These are phyloP conservation scores for Flaveria ramosissima DNA, from an alignment of 129 eudicot genomes.

Conservation along the genomic window DNA sequence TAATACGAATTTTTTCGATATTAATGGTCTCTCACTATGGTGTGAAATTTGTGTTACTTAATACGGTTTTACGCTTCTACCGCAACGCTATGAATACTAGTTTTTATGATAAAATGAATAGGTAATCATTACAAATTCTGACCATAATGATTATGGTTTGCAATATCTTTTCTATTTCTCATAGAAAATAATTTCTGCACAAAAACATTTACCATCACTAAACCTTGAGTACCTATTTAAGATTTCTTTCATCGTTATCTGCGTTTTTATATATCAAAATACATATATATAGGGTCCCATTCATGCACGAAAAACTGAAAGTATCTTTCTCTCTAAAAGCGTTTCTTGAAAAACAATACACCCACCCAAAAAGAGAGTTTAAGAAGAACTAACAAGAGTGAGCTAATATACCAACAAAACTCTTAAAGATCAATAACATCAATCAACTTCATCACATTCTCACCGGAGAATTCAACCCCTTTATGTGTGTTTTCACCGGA, in stretches of 20 bases:
- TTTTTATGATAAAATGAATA: no score
- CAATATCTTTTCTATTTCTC: no score
- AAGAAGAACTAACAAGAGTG: conserved; percentile 8
- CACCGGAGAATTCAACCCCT: conserved; percentile 24
- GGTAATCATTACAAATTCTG: no score
- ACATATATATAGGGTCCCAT: conserved; percentile 24
- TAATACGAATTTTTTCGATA: no score
- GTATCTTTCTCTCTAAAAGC: conserved; percentile 17
- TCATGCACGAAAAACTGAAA: conserved; percentile 33
- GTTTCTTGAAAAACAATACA: not conserved
- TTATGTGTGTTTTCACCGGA: conserved; percentile 52
- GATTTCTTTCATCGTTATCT: conserved; percentile 12
- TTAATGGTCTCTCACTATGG: no score
- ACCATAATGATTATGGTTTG: no score
- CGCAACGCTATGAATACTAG: no score
- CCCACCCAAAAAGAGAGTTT: not conserved
- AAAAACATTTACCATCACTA: conserved; percentile 6
- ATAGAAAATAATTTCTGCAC: not conserved
- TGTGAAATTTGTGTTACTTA: no score
- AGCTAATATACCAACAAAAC: conserved; percentile 21
- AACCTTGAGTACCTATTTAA: conserved; percentile 12
- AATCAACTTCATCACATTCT: not conserved
- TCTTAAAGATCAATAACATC: not conserved
- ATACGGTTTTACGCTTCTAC: no score
- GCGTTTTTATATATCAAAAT: conserved; percentile 29